Base-by-base conservation (phyloP, 2,329 filamentous ascomycete species). In the Verticillium nonalfalfae region DNA sequence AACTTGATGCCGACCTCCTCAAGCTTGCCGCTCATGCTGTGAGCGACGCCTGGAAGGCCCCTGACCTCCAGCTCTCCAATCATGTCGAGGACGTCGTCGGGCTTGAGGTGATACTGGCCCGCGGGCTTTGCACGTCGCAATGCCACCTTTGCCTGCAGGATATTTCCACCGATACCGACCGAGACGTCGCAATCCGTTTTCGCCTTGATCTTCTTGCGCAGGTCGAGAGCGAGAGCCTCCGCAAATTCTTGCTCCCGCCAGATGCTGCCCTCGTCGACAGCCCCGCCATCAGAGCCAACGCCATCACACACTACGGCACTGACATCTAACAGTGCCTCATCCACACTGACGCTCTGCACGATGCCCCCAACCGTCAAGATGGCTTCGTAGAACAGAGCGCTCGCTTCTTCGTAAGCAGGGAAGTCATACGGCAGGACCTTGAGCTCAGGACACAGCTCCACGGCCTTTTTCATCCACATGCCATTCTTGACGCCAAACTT, bases 401-500 rank as follows among this genome's bases (percentile, higher is more conserved):
- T 99, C 1, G 93, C 92, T 63, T 93, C 90, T 78, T 99, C 95
- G 67, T 99, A 99, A 0, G 88, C 94, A 1, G 90, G 89, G 70
- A 98, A 99, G 70, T 99, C 93, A 68, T 99, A 99, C 0, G 93
- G 91, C n/a, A 99, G 72, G 1, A 98, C 88, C 67, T 96, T 93
- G 18, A 99, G 79, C 26, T 92, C 86, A 0, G 94, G 89, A 70
- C 93, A 99, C 18, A 95, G 74, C 66, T 95, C 89, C 62, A 89
- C 81, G 0, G 95, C 95, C 38, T 84, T 83, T 72, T 94, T 96
- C 94, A 99, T 98, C 95, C 96, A 99, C 95, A 98, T 99, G 40
- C 96, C 96, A 68, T 99, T 99, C 71, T 93, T 97, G 60, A 99
- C 82, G 1, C 94, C 94, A 68, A 88, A 95, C 36, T 85, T 82